Conservation (phyloP, 331 rosid species). For the Malus hybrid region DNA sequence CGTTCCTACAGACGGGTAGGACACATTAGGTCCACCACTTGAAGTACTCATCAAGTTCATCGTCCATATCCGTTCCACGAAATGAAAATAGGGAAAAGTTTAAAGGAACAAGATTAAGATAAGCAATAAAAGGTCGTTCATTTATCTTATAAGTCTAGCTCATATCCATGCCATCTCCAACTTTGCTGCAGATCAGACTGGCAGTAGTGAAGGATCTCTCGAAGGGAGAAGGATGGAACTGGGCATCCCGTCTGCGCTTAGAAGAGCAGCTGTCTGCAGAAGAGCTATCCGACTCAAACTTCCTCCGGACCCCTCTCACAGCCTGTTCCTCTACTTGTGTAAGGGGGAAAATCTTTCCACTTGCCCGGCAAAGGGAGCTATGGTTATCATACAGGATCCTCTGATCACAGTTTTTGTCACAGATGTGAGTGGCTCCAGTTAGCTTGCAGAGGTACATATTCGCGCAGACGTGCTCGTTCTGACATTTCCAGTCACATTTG, state of each 20-base stretch:
- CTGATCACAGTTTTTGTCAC: conserved; percentile 97
- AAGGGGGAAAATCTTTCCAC: conserved; percentile 64
- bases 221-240: conserved; percentile 77
- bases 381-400: conserved; percentile 93
- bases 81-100: conserved; percentile 7
- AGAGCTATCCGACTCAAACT: conserved; percentile 59
- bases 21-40: conserved; percentile 51
- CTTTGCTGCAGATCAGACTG: conserved; percentile 82
- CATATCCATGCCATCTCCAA: conserved; percentile 88
- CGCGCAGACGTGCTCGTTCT: conserved; percentile 87
- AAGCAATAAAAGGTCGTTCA: conserved; percentile 33
- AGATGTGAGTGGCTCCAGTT: conserved; percentile 91
- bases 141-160: conserved; percentile 49
- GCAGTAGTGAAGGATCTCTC: conserved; percentile 76
- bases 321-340: conserved; percentile 70
- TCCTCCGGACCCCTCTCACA: conserved; percentile 73
- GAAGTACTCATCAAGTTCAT: conserved; percentile 41
- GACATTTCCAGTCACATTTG: conserved; percentile 95
- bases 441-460: conserved; percentile 93
- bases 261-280: conserved; percentile 42
- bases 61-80: conserved; percentile 35
- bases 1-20: conserved; percentile 56
- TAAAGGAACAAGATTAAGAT: conserved; percentile 31
- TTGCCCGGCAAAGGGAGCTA: conserved; percentile 90
- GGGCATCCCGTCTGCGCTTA: conserved; percentile 76